These are phyloP conservation scores for Cymodocea nodosa DNA, from an alignment of 116 monocot species.

Conservation along the genomic window DNA sequence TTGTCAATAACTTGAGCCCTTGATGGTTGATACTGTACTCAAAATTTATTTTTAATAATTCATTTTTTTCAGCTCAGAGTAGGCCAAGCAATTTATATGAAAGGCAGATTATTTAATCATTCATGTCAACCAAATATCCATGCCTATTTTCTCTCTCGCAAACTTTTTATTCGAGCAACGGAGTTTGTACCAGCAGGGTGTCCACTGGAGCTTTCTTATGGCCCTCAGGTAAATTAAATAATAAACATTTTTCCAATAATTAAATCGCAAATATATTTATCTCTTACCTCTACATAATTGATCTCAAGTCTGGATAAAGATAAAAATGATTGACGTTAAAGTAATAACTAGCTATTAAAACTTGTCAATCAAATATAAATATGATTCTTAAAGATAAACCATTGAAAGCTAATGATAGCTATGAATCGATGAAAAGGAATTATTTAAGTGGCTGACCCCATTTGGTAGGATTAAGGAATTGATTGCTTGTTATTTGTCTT, in stretches of 20 bases:
- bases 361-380: no score
- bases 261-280: no score
- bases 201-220: slow-evolving; percentile 91
- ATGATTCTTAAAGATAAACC: no score
- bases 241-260: not conserved
- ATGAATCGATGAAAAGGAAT: no score
- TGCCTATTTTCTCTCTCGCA: slow-evolving; percentile 88
- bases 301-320: no score
- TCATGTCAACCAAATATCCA: slow-evolving; percentile 88
- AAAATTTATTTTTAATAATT: not conserved
- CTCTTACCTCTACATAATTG: no score
- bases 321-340: no score
- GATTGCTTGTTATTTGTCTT: no score
- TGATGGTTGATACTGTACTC: not conserved
- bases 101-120: slow-evolving; percentile 91
- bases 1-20: not conserved
- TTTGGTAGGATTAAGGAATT: no score
- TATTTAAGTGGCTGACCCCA: no score
- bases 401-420: no score
- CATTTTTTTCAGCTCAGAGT: slow-evolving; percentile 48
- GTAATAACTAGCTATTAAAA: no score
- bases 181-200: slow-evolving; percentile 49
- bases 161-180: slow-evolving; percentile 57
- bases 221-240: slow-evolving; percentile 55
- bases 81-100: slow-evolving; percentile 81